A percentile compares a stretch with the other conserved stretches of the same genome.
phyloP scores from a whole-genome alignment of 768 basidiomycete species.

The Pleurotus platypus region DNA sequence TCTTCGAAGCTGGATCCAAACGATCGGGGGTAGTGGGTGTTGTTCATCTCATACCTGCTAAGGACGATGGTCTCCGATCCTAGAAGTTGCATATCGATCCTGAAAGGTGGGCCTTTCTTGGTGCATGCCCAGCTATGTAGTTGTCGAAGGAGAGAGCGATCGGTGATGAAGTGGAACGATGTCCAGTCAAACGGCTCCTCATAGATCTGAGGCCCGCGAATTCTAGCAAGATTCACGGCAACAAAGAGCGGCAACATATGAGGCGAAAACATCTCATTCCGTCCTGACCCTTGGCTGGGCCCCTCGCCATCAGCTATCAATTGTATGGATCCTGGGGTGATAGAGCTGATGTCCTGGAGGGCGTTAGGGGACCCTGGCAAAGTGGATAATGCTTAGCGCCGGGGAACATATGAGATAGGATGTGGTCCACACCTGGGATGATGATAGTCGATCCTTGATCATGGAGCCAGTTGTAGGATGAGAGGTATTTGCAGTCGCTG shows the following conservation, averaged over 20 bases:
- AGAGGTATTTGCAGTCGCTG: too few species aligned
- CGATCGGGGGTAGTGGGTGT: constrained; percentile 28
- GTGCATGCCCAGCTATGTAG: constrained; percentile 46
- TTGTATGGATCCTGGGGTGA: too few species aligned
- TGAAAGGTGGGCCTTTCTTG: constrained; percentile 35
- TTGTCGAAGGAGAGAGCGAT: constrained; percentile 65
- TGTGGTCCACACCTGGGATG: too few species aligned
- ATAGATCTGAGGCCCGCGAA: constrained; percentile 17
- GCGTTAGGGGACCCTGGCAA: too few species aligned
- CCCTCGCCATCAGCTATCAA: too few species aligned
- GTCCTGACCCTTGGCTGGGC: too few species aligned
- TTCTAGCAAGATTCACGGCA: constrained; percentile 43
- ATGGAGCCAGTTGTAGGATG: too few species aligned
- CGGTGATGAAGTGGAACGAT: constrained; percentile 49
- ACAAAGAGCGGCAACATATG: constrained; percentile 50
- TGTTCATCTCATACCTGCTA: constrained; percentile 40
- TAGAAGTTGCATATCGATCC: constrained; percentile 68
- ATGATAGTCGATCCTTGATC: too few species aligned
- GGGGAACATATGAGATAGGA: too few species aligned
- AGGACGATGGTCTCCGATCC: constrained; percentile 59
- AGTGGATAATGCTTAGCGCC: too few species aligned
- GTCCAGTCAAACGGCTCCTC: constrained; percentile 36
- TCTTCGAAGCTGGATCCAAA: constrained; percentile 61
- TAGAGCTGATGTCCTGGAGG: too few species aligned
- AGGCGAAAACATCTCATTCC: too few species aligned